phyloP scores from a whole-genome alignment of 352 stramenopile species.

The Globisporangium cylindrosporum region DNA sequence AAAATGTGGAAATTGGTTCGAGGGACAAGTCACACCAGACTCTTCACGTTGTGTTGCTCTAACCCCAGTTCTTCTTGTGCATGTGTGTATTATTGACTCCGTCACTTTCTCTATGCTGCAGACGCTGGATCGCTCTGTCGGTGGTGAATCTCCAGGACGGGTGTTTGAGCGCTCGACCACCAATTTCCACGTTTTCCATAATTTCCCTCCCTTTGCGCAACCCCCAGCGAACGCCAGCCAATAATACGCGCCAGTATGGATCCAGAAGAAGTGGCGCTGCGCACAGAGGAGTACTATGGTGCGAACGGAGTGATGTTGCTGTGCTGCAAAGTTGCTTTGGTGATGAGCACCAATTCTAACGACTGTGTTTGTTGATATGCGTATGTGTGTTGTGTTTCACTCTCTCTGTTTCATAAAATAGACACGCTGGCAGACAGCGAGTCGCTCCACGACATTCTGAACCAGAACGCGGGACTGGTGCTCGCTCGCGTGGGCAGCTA shows the following conservation, averaged over 20 bases:
- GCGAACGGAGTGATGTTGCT: background rate
- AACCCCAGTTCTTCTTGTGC: background rate
- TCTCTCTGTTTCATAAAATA: conserved; percentile 19
- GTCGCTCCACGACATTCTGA: conserved; percentile 64
- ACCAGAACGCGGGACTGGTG: conserved; percentile 74
- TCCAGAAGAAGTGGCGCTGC: conserved; percentile 34
- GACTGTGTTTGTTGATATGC: background rate
- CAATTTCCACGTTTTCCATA: background rate
- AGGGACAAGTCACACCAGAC: background rate
- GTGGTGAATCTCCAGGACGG: background rate
- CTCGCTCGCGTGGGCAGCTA: conserved; percentile 77
- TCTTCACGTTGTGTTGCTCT: background rate
- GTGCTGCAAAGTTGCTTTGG: background rate
- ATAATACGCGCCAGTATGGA: conserved; percentile 23
- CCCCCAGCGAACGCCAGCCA: background rate
- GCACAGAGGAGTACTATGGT: conserved; percentile 59
- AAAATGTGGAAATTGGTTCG: conserved; percentile 13
- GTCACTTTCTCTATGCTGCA: background rate
- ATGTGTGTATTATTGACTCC: background rate
- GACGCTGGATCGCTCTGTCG: background rate
- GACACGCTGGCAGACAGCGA: conserved; percentile 61
- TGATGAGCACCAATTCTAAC: background rate
- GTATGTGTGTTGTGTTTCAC: conserved; percentile 2
- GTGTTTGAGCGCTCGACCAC: background rate
- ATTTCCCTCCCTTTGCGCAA: background rate